A percentile compares a stretch with the other conserved stretches of the same genome.
Conservation (phyloP, 331 rosid species). For the Quercus lobata region DNA sequence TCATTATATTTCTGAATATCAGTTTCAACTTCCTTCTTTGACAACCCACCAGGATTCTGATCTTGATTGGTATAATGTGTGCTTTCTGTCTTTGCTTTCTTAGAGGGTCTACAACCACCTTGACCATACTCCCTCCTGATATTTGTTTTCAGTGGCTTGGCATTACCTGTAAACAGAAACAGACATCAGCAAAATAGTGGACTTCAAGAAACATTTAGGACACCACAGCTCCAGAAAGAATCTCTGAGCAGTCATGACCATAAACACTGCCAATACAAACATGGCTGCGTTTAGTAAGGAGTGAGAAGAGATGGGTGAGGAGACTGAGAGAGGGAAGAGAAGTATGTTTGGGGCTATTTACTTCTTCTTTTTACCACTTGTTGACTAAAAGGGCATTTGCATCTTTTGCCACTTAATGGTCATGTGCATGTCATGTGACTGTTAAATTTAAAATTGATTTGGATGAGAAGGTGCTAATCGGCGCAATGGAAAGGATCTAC, state of each 20-base stretch:
- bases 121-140: conserved; percentile 56
- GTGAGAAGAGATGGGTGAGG: too few species aligned
- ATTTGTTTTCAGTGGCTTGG: conserved; percentile 53
- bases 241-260: conserved; percentile 3
- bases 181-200: background rate
- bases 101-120: conserved; percentile 60
- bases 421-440: too few species aligned
- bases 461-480: too few species aligned
- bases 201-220: background rate
- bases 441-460: too few species aligned
- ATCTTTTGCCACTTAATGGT: too few species aligned
- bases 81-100: conserved; percentile 56
- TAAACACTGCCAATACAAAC: background rate
- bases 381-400: too few species aligned
- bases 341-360: too few species aligned
- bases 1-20: conserved; percentile 27
- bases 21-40: conserved; percentile 38
- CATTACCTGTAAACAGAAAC: conserved; percentile 47
- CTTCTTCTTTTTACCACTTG: too few species aligned
- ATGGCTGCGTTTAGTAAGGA: background rate
- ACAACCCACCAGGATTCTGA: background rate
- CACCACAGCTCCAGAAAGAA: conserved; percentile 17
- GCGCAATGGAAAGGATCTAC: too few species aligned
- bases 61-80: conserved; percentile 48
- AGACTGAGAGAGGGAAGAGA: too few species aligned